Percentiles rank a stretch among this genome's conserved stretches.
Conservation (phyloP, 768 basidiomycete species). For the Sarcodon sp. region DNA sequence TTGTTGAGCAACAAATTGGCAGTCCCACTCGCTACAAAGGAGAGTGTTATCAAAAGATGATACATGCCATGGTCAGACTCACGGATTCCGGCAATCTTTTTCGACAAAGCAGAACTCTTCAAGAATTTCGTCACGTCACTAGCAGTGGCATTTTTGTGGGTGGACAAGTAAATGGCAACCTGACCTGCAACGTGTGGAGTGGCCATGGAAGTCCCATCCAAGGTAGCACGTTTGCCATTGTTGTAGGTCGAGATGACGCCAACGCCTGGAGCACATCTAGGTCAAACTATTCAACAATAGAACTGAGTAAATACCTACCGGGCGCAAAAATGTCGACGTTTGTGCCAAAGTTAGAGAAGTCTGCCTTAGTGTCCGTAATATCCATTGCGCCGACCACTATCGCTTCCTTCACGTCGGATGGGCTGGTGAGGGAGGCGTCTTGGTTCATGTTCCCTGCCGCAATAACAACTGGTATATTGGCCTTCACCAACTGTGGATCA, state of each 20-base stretch:
- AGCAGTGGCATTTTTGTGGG: neutral
- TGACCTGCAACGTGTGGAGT: slow-evolving; percentile 28
- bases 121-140: neutral
- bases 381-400: slow-evolving; percentile 9
- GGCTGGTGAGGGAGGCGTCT: slow-evolving; percentile 6
- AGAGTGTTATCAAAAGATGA: too few relatives aligned
- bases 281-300: too few relatives aligned
- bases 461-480: neutral
- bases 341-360: slow-evolving; percentile 10
- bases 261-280: slow-evolving; percentile 13
- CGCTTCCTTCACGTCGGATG: slow-evolving; percentile 5
- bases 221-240: slow-evolving; percentile 50
- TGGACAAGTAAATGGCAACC: slow-evolving; percentile 11
- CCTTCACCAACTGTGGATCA: too few relatives aligned
- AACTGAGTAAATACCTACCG: slow-evolving; percentile 5
- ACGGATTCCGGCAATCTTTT: neutral
- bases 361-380: slow-evolving; percentile 4
- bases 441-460: slow-evolving; percentile 8
- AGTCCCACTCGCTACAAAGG: neutral
- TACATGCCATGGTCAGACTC: neutral
- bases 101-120: neutral
- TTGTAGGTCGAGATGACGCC: slow-evolving; percentile 85
- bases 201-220: slow-evolving; percentile 90
- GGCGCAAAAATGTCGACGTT: slow-evolving; percentile 10
- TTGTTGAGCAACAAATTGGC: neutral